phyloP scores from a whole-genome alignment of 371 early-diverging fungal species.

The Thermomucor indicae-seudaticae region DNA sequence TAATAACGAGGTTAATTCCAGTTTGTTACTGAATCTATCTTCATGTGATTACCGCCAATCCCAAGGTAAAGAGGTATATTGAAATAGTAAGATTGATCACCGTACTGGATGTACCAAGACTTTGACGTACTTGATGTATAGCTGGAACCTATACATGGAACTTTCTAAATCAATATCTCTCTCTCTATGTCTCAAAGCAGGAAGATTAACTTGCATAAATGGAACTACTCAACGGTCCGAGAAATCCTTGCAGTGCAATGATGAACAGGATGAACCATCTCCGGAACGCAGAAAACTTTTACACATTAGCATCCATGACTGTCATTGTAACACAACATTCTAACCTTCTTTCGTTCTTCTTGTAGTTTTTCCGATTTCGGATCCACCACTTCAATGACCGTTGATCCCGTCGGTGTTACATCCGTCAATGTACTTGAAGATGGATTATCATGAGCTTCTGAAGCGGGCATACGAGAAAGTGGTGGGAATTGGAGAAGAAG shows the following conservation, averaged over 20 bases:
- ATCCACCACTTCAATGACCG: no score
- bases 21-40: not conserved
- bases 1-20: not conserved
- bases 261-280: conserved; percentile 40
- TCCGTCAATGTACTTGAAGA: no score
- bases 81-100: conserved; percentile 42
- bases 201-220: conserved; percentile 30
- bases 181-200: not conserved
- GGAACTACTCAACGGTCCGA: conserved; percentile 45
- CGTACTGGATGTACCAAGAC: conserved; percentile 27
- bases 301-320: no score
- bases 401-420: no score
- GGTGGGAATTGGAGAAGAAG: no score
- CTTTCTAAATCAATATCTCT: not conserved
- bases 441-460: no score
- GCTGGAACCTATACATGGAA: conserved; percentile 34
- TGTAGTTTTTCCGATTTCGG: no score
- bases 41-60: conserved; percentile 25
- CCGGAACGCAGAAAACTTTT: conserved; percentile 17
- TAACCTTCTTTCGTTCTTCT: no score
- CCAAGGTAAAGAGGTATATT: conserved; percentile 36
- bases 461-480: no score
- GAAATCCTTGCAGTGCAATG: conserved; percentile 42
- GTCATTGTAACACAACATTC: no score
- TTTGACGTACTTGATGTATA: conserved; percentile 27